Conservation (phyloP, 768 basidiomycete species). For the Podaxis sp. region DNA sequence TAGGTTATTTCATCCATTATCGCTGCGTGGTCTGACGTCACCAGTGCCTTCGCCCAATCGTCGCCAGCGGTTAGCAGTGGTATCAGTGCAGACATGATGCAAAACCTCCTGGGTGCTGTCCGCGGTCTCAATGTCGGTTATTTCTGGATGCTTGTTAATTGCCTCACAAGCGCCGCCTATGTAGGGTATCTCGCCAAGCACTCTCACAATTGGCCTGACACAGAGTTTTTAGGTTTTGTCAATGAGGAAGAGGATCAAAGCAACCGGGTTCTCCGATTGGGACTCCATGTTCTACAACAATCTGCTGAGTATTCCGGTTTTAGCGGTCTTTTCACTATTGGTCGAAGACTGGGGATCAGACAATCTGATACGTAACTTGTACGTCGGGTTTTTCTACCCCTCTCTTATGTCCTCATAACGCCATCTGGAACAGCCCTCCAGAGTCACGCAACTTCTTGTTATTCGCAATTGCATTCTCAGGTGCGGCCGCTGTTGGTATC, state of each 20-base stretch:
- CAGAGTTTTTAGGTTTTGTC: slow-evolving; percentile 71
- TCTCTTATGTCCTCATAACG: neutral
- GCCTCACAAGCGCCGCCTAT: slow-evolving; percentile 86
- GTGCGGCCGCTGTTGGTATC: slow-evolving; percentile 96
- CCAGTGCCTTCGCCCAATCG: slow-evolving; percentile 39
- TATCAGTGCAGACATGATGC: slow-evolving; percentile 33
- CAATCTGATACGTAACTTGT: slow-evolving; percentile 87
- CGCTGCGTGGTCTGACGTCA: slow-evolving; percentile 95
- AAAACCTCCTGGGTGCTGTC: slow-evolving; percentile 46
- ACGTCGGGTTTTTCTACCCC: slow-evolving; percentile 31
- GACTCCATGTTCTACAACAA: slow-evolving; percentile 99
- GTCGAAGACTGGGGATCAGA: slow-evolving; percentile 87
- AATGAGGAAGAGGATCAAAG: slow-evolving; percentile 96
- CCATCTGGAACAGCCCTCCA: slow-evolving; percentile 58
- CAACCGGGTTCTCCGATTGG: slow-evolving; percentile 95
- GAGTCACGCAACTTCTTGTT: slow-evolving; percentile 78
- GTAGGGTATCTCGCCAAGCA: slow-evolving; percentile 43
- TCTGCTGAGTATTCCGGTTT: slow-evolving; percentile 88
- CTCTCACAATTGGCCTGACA: slow-evolving; percentile 1
- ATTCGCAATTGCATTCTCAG: slow-evolving; percentile 91
- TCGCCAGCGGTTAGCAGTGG: slow-evolving; percentile 34
- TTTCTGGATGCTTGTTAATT: slow-evolving; percentile 96
- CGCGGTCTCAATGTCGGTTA: slow-evolving; percentile 75
- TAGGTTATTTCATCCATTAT: slow-evolving; percentile 91
- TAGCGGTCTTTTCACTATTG: slow-evolving; percentile 77